Percentiles rank a stretch among this genome's conserved stretches.
These are phyloP conservation scores for Lasiosphaeriaceae sp. DNA, from an alignment of 495 filamentous ascomycete genomes.

Conservation along the genomic window DNA sequence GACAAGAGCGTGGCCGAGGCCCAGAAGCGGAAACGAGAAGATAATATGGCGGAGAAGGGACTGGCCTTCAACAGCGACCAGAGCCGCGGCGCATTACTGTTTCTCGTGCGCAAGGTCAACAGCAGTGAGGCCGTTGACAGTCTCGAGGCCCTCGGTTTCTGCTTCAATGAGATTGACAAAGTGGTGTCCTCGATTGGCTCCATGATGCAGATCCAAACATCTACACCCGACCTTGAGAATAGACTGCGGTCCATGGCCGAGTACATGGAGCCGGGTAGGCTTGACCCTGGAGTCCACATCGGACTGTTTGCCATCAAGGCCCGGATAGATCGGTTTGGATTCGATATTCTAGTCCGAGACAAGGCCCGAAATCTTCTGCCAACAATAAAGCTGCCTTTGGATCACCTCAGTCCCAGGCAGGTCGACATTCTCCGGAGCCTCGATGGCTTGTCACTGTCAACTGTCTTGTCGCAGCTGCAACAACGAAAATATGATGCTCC, in stretches of 20 bases:
- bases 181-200: conserved; percentile 63
- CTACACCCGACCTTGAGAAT: conserved; percentile 44
- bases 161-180: conserved; percentile 67
- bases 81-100: conserved; percentile 72
- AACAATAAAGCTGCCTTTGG: conserved; percentile 53
- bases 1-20: no score
- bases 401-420: conserved; percentile 56
- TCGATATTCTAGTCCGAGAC: conserved; percentile 69
- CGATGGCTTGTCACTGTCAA: conserved; percentile 55
- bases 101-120: conserved; percentile 67
- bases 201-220: conserved; percentile 67
- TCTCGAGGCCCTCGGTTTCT: conserved; percentile 68
- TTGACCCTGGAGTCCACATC: conserved; percentile 67
- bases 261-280: conserved; percentile 50
- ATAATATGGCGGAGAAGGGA: conserved; percentile 27
- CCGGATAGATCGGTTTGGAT: conserved; percentile 57
- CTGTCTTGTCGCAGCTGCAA: conserved; percentile 47
- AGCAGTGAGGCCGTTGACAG: conserved; percentile 50
- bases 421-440: conserved; percentile 52
- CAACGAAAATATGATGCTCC: conserved; percentile 13
- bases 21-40: no score
- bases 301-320: conserved; percentile 72
- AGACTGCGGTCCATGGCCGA: conserved; percentile 60
- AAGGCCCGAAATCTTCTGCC: conserved; percentile 65
- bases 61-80: conserved; percentile 28